Base-by-base conservation (phyloP, 805 yeast species). In the Candida piceae region DNA sequence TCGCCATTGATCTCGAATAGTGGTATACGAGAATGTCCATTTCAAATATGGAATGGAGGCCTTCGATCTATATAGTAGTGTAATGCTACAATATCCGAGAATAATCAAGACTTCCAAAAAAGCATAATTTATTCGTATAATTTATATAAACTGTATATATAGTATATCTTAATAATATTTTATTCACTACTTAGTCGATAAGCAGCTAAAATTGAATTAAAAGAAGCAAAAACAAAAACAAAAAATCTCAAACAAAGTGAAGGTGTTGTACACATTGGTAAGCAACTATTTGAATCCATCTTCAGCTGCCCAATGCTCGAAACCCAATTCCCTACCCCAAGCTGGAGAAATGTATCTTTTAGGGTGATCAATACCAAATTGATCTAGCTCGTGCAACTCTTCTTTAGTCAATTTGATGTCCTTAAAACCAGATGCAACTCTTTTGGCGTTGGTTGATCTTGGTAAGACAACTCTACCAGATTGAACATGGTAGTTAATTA, bases 371-470 rank as follows among this genome's bases (percentile, higher is more conserved):
- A 24, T 41, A 15, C 70, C 68, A 26, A 45, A 20, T 19, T 55
- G 25, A 37, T 51, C 52, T 35, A 71, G 50, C 4, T 38, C 35
- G 0, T 38, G 40, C 22, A 70, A 42, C 9, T 72, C 76, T 8
- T 60, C 64, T 19, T 53, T 39, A 3, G 67, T 52, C 28, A 72
- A 47, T 3, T 55, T 51, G 5, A 73, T 69, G 24, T 57, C 48
- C 29, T 53, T 41, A 15, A 58, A 53, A n/a, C 62, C 67, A 10
- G 50, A 48, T 41, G 58, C 64, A 35, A 85, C 72, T 55, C 95
- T 75, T 17, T 69, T 70, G n/a, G 73, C 65, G 35, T 82, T 84
- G 12, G 78, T 67, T 1, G 95, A 80, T 62, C 89, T 76, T 31
- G 93, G 87, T 32, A 84, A 60, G 2, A 72, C 78, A 8, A 69